Conservation (phyloP, 2,329 filamentous ascomycete species). For the Albifimbria verrucaria region DNA sequence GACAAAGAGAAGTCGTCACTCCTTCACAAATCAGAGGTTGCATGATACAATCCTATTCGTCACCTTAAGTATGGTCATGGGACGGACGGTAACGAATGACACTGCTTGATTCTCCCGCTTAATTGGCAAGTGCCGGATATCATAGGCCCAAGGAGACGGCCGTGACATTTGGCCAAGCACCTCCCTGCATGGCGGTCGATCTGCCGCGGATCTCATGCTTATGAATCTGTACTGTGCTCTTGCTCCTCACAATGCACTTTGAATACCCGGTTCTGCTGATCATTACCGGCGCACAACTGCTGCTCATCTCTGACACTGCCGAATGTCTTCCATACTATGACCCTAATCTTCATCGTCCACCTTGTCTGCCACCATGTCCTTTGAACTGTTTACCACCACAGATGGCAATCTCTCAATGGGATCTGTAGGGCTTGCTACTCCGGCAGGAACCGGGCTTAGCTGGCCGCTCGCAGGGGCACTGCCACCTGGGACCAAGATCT, state of each 20-base stretch:
- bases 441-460: conserved; percentile 15
- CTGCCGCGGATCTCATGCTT: neutral
- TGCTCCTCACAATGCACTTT: neutral
- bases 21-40: neutral
- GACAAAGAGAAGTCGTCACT: no score
- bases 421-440: conserved; percentile 16
- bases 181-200: neutral
- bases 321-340: no score
- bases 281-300: neutral
- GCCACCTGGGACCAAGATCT: conserved; percentile 63
- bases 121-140: neutral
- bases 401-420: conserved; percentile 12
- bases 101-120: neutral
- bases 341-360: conserved; percentile 50
- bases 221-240: neutral
- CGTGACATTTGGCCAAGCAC: neutral
- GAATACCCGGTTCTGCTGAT: neutral
- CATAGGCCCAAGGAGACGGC: neutral
- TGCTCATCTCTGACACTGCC: no score
- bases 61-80: neutral
- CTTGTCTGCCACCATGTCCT: conserved; percentile 50
- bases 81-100: neutral
- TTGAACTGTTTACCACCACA: conserved; percentile 35
- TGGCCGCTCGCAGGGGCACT: conserved; percentile 26
- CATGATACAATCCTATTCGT: neutral